Base-by-base conservation (phyloP, 78 protist genomes). In the Dictyostelium citrinum region DNA sequence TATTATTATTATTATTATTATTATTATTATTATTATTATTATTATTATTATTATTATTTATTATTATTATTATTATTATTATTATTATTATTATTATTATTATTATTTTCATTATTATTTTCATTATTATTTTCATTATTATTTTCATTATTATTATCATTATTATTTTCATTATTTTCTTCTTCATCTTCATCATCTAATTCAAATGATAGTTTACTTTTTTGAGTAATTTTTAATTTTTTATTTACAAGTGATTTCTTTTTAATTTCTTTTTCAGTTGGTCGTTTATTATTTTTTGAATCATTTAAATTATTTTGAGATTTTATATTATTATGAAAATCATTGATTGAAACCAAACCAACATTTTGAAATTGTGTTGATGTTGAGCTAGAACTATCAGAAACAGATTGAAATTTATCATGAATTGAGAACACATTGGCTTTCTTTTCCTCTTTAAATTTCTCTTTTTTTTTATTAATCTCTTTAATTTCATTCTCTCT, bases 281-380 rank as follows among this genome's bases (percentile, higher is more conserved):
- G 27, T 55, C 64, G n/a, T 55, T 55, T 55, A 20, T 55, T 55
- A 41, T 17, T 41, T 10, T 41, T 41, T 20, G 20, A 35, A 41
- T 41, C 46, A 39, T 20, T 39, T 75, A 39, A 29, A 35, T 41
- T 29, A 55, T 71, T 49, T 31, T 27, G 61, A 60, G 24, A 55
- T 70, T 95, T 85, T 58, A 71, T 74, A 55, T 77, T 55, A 41
- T 84, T 77, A n/a, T 58, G 46, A 77, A 83, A 80, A 11, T 95
- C 94, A 33, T 81, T 49, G 1, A 83, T 67, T 20, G 95, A 91
- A 17, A 71, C 80, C 16, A 95, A 67, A 68, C 97, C 97, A 68
- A 83, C 74, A 11, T 68, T 90, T 58, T 78, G 81, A 27, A 74
- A 45, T 22, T 49, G 46, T n/a, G 45, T 55, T 6, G 51, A 75